Evolutionary conservation across 2,329 filamentous ascomycete species (phyloP), one percentile per base, ranked within the genome.

Genomic region (Calonectria hongkongensis): DNA sequence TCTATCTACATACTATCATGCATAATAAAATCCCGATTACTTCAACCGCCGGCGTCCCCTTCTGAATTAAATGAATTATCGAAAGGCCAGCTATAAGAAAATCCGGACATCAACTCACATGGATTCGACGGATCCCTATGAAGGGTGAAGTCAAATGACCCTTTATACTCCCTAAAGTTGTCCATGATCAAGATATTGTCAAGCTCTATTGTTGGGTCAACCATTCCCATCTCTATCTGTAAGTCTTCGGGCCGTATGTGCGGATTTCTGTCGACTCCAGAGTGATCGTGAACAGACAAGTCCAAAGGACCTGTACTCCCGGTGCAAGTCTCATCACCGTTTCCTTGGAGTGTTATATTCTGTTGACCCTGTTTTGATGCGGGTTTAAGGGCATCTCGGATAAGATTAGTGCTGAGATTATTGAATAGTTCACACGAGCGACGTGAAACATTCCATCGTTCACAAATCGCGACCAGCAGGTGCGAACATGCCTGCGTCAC

Each of bases 351-450:
- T 33, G 21, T 4, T 9, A 13, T 28, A 0, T 7, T 15, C 8
- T 18, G 27, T 13, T 56, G 18, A n/a, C 7, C 47, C 4, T 41
- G 28, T 3, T n/a, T 45, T 2, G 50, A 54, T 1, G 25, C 16
- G 18, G 45, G n/a, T 10, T 58, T 48, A 3, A 72, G 39, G 1
- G 64, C 36, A 18, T 72, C 47, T 4, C 56, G 36, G 16, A 72
- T 72, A 9, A 72, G 33, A 16, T 30, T 51, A 25, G 21, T 68
- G 33, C 64, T 72, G 2, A 72, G 47, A 15, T 64, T 68, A 28
- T 41, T 72, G 39, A 72, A 72, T 12, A 72, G 47, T 6, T 68
- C 70, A 27, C 70, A 68, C 12, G 64, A 68, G 6, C 70, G 70
- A 6, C 70, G 64, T 3, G 70, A 68, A 3, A 21, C 70, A 48